Conservation (phyloP, 2,329 filamentous ascomycete genomes). For the Atkinsonella texensis region DNA sequence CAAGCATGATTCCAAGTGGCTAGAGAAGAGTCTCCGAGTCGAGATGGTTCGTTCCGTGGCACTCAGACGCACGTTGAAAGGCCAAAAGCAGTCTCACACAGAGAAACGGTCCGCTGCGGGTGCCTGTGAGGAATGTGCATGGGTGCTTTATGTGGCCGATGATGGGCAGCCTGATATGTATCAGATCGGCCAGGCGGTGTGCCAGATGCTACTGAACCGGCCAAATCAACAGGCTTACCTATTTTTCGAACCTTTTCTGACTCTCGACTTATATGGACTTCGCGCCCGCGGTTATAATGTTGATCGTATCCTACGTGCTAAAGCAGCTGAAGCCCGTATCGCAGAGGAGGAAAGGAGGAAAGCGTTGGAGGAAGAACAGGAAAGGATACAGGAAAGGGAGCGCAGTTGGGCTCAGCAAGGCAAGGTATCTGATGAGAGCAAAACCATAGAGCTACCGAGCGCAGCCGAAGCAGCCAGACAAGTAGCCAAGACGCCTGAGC, state of each 20-base stretch:
- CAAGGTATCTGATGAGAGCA: constrained; percentile 13
- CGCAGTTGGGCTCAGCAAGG: constrained; percentile 29
- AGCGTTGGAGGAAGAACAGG: constrained; percentile 60
- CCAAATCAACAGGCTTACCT: constrained; percentile 83
- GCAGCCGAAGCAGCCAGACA: constrained; percentile 26
- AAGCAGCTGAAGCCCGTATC: constrained; percentile 76
- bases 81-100: constrained; percentile 54
- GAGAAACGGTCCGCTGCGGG: constrained; percentile 68
- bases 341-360: constrained; percentile 72
- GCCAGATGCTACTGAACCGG: constrained; percentile 64
- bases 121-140: constrained; percentile 38
- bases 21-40: constrained; percentile 74
- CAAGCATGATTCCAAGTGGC: constrained; percentile 78
- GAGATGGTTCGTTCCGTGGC: constrained; percentile 67
- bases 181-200: constrained; percentile 81
- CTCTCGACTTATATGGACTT: constrained; percentile 69
- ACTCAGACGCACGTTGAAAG: constrained; percentile 63
- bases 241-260: constrained; percentile 83
- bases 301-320: constrained; percentile 79
- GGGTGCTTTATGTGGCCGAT: constrained; percentile 65
- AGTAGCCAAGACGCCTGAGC: constrained; percentile 28
- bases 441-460: constrained; percentile 6
- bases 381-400: constrained; percentile 47
- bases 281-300: constrained; percentile 91
- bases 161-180: constrained; percentile 66